Base-by-base conservation (phyloP, 2,329 filamentous ascomycete species). In the Phaeosphaeriaceae sp. region DNA sequence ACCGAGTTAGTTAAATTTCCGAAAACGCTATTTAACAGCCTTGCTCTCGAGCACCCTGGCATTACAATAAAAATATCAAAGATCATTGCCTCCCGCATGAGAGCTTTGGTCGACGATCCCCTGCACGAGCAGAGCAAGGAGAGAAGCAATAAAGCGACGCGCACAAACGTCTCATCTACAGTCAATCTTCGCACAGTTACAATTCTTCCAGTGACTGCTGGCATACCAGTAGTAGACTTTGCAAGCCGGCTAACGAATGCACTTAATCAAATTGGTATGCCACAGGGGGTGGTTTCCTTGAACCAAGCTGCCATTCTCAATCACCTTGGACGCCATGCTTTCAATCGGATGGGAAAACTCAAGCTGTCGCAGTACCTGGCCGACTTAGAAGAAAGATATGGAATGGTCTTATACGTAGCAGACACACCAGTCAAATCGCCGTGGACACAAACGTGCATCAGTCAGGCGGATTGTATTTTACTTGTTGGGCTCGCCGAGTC, bases 21-120 rank as follows among this genome's bases (percentile, higher is more conserved):
- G 1, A 89, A 93, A 50, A 96, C 91, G 0, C 77, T 99, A 1
- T 99, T 99, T 80, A 99, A 99, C 78, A 99, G 94, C 67, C 83
- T 99, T 44, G 94, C 94, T 0, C 88, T 96, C 68, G 94, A 99
- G 67, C 94, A 99, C 67, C 94, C 94, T 4, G 95, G 92, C 35
- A 99, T 99, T 66, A 97, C 94, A 0, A 97, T 99, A 72, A 97
- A 97, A 74, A 96, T 99, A 21, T 97, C 94, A 1, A 99, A 97
- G 73, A 94, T 99, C 61, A 97, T 99, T 64, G 94, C 94, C 0
- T 92, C 92, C 29, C 86, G 94, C 3, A 97, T 99, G 94, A 83
- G 93, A 52, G 84, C 90, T 34, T 76, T 97, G 32, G 85, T 97
- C 16, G 91, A 97, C 61, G 88, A 92, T 62, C 89, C 91, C 1